Evolutionary conservation across 2,329 filamentous ascomycete species (phyloP), one percentile per base, ranked within the genome.

Genomic region (Diaporthe humulicola): DNA sequence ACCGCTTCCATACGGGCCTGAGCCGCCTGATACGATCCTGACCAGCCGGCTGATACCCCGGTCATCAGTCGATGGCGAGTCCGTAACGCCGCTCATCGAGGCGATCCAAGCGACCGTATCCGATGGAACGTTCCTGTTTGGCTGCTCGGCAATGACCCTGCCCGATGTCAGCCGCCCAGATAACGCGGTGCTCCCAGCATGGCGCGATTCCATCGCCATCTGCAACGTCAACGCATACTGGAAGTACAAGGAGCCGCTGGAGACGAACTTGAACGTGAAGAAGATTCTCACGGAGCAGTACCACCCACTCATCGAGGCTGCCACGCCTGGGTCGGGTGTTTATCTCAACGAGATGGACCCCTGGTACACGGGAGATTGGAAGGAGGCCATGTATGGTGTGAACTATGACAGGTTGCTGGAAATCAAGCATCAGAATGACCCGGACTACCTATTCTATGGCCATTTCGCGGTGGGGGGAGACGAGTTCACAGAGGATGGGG

Each of bases 271-370:
- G 14, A 30, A 30, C 25, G 14, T 56, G 25, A 56, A 56, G 25
- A 30, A 14, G 7, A 30, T 30, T 8, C 25, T 56, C 6, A 30
- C 15, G 4, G 25, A 30, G 52, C 9, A 19, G 6, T 30, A 30
- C 6, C 25, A 30, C 1, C 52, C 52, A 10, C 25, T 30, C 25
- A 19, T 30, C 25, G 52, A 56, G 14, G 52, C 52, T 17, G 52
- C 52, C 17, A 56, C 52, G 1, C 52, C 52, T 30, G 52, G 52
- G 1, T 19, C 25, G 2, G 52, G 52, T 15, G 52, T 56, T 30
- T 56, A 56, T 25, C 52, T 56, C 77, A 77, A 81, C 60, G 86
- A 85, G 75, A 84, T 86, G 78, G 83, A 80, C 14, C 81, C 85
- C 72, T 76, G 79, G 4, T 80, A 82, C 30, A 82, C 82, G 28